Evolutionary conservation across 192 early-diverging fungal species (phyloP), one percentile per base, ranked within the genome.

Genomic region (Gryganskiella cystojenkinii): DNA sequence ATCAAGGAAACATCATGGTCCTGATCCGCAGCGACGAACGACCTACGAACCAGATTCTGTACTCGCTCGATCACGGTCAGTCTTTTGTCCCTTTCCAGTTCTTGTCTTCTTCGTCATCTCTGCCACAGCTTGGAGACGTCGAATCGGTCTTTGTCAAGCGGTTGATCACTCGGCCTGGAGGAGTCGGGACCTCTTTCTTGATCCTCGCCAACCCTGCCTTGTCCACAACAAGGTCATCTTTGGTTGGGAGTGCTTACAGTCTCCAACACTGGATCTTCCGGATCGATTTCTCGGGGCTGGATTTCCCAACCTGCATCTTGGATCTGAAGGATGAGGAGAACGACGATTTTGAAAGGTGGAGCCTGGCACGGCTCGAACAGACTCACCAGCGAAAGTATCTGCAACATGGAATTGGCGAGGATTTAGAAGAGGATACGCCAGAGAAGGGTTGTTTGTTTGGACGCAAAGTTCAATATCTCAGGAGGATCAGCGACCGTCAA

Each of bases 1-100:
- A 96, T 69, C 92, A 94, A 64, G 96, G 96, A 15, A 89, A 82
- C 1, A 78, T 98, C 27, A 81, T 97, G 20, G 70, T 98, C n/a
- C 54, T 95, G 14, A 85, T 40, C 7, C 5, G 37, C 5, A 13
- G 13, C 37, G 37, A 40, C 13, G 37, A 13, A 9, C 37, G 5
- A 17, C 85, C 88, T 2, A 83, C 87, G 19, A 68, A 85, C 27
- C 66, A 75, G 15, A 56, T 92, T 15, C 80, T 81, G 69, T 82
- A 79, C 51, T 58, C 46, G 27, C 7, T 30, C 14, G 90, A 97
- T 67, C 90, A 89, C 56, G 96, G 95, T 30, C 25, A 74, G 1
- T 80, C 89, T 8, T 97, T 87, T 85, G 71, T 71, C 37, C 49
- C 61, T 30, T 85, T 86, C 53, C 59, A 62, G 3, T 72, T 59